Base-by-base conservation (phyloP, 2,329 filamentous ascomycete species). In the Colletotrichum siamense region DNA sequence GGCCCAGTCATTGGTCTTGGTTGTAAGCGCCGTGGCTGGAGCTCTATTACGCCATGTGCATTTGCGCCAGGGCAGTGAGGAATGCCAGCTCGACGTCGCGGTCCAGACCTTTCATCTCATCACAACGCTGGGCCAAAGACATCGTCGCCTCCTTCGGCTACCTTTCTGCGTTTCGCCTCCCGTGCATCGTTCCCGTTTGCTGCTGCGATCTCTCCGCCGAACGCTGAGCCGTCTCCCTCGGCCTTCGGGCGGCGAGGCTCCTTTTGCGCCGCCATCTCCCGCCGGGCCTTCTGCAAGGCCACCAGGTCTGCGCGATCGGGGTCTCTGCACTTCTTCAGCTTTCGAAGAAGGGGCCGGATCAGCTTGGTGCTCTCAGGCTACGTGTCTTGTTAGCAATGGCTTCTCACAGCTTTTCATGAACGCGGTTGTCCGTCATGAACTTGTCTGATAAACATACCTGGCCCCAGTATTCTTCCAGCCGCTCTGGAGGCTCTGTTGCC, bases 291-390 rank as follows among this genome's bases (percentile, higher is more conserved):
- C 80, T 95, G 93, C 67, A 94, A 85, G 64, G 92, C 92, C 22
- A 95, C 92, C 5, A 96, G 84, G 82, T 96, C 94, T 59, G 90
- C 91, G 72, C 94, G 92, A 79, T 95, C 93, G 0, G 94, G 94
- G 80, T 96, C 94, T 73, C 93, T 89, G 79, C 94, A 96, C 79
- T 90, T 91, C 76, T 91, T 92, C n/a, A 96, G 87, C 82, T 95
- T 96, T 84, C 90, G 92, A 18, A 92, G 89, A 15, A 95, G 84
- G 0, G 90, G 89, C 57, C 91, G 91, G 79, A 92, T 88, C 28
- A 89, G 84, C 68, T 88, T 87, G 79, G 83, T 84, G 73, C 82
- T 85, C 72, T 88, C 90, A 77, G 84, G 84, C 87, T 88, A 77
- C 81, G 77, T 78, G 77, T 24, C 79, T 79, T 82, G 78, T 87